These are phyloP conservation scores for Neurospora sp. DNA, from an alignment of 495 filamentous ascomycete species.

Conservation along the genomic window DNA sequence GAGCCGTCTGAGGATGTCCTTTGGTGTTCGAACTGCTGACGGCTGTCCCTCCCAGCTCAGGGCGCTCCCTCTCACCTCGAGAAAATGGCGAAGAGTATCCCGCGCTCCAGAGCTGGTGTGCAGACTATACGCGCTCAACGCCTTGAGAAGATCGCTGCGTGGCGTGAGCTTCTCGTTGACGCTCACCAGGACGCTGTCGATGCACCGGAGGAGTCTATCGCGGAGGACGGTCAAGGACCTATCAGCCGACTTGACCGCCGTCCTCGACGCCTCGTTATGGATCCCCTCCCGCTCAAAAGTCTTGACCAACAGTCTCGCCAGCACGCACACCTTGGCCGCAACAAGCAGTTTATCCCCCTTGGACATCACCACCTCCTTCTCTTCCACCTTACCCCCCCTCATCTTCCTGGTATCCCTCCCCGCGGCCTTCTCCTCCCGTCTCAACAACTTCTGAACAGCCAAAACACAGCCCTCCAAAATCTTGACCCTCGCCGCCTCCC, in stretches of 20 bases:
- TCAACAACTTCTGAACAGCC: slow-evolving; percentile 24
- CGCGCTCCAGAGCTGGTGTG: slow-evolving; percentile 70
- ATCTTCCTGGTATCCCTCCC: not conserved
- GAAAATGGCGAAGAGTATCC: slow-evolving; percentile 75
- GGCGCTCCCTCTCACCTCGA: slow-evolving; percentile 57
- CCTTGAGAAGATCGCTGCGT: slow-evolving; percentile 50
- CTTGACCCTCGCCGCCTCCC: slow-evolving; percentile 27
- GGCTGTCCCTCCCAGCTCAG: slow-evolving; percentile 38
- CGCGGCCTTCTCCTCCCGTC: slow-evolving; percentile 32
- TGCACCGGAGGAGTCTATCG: slow-evolving; percentile 49
- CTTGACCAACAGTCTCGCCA: slow-evolving; percentile 48
- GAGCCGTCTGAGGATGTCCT: slow-evolving; percentile 52
- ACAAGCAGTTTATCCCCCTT: slow-evolving; percentile 47
- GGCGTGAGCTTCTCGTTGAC: slow-evolving; percentile 21
- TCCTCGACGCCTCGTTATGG: slow-evolving; percentile 23
- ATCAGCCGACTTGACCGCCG: slow-evolving; percentile 52
- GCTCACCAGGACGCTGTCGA: slow-evolving; percentile 55
- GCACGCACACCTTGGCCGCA: slow-evolving; percentile 70
- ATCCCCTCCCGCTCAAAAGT: slow-evolving; percentile 24
- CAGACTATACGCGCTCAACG: slow-evolving; percentile 72
- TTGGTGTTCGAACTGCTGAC: slow-evolving; percentile 15
- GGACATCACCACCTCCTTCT: not conserved
- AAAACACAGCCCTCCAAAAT: slow-evolving; percentile 33
- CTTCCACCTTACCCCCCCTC: slow-evolving; percentile 18
- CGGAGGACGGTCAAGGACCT: slow-evolving; percentile 48